Conservation (phyloP, 768 basidiomycete species). For the Phanerochaete sordida region DNA sequence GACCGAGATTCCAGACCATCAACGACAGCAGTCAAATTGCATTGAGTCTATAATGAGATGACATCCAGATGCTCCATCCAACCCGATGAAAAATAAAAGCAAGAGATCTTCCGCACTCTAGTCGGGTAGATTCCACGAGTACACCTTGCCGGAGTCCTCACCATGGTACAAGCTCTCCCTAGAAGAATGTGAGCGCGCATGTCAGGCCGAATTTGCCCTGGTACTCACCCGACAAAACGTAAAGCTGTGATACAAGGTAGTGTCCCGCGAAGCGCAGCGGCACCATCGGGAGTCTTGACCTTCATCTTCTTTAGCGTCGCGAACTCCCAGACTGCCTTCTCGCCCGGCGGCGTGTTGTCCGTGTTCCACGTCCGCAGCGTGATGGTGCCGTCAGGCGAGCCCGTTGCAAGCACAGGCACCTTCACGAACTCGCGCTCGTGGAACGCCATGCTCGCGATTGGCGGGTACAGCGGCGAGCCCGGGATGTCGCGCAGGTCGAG, state of each 20-base stretch:
- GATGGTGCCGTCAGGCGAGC: conserved; percentile 71
- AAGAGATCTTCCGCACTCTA: not conserved
- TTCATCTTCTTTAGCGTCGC: conserved; percentile 65
- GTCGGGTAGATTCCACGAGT: conserved; percentile 55
- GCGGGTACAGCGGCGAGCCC: conserved; percentile 38
- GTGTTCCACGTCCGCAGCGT: conserved; percentile 83
- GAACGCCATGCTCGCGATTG: conserved; percentile 77
- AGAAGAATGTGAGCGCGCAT: not conserved
- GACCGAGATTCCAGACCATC: too few species aligned
- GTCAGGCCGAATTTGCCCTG: not conserved
- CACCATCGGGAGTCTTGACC: conserved; percentile 35
- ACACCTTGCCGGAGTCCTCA: conserved; percentile 60
- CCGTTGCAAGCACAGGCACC: conserved; percentile 77
- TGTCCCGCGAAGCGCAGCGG: conserved; percentile 33
- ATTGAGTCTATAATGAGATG: not conserved
- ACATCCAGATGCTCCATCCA: not conserved
- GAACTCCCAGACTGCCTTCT: conserved; percentile 75
- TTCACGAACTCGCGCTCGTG: conserved; percentile 85
- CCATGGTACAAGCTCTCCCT: conserved; percentile 63
- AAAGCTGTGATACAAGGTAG: conserved; percentile 68
- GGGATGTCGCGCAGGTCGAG: conserved; percentile 54
- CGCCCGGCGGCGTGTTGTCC: conserved; percentile 63
- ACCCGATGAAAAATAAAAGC: not conserved
- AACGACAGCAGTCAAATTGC: too few species aligned
- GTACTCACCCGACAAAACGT: conserved; percentile 70